These are phyloP conservation scores for Acanthamoeba polyphaga DNA, from an alignment of 208 protist species.

Conservation along the genomic window DNA sequence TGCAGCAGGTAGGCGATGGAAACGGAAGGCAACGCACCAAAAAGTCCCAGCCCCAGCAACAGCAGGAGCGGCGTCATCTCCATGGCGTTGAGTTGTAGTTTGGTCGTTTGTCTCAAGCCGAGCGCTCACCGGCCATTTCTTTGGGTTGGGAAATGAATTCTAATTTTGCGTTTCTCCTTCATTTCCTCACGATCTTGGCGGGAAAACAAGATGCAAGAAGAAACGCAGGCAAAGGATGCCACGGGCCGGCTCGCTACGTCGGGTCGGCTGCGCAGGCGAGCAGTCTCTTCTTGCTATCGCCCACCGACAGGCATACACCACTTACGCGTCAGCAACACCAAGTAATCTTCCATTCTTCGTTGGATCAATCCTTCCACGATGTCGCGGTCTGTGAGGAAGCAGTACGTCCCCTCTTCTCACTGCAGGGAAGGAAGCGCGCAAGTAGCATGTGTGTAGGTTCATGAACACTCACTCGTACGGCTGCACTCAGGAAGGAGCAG, in stretches of 20 bases:
- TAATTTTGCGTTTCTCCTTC: no score
- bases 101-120: background rate
- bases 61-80: background rate
- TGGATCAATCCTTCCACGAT: background rate
- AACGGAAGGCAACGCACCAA: background rate
- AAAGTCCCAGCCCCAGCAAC: background rate
- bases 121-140: no score
- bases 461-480: background rate
- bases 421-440: no score
- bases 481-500: conserved; percentile 47
- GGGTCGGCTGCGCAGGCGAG: no score
- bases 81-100: background rate
- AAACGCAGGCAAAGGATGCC: no score
- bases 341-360: background rate
- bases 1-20: background rate
- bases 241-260: no score
- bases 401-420: background rate
- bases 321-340: background rate
- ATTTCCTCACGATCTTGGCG: no score
- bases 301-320: background rate
- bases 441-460: background rate
- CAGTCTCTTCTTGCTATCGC: background rate
- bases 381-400: conserved; percentile 64
- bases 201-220: no score
- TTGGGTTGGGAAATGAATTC: no score